phyloP scores from a whole-genome alignment of 2,329 filamentous ascomycete species.

The Verticillium tricorpus region DNA sequence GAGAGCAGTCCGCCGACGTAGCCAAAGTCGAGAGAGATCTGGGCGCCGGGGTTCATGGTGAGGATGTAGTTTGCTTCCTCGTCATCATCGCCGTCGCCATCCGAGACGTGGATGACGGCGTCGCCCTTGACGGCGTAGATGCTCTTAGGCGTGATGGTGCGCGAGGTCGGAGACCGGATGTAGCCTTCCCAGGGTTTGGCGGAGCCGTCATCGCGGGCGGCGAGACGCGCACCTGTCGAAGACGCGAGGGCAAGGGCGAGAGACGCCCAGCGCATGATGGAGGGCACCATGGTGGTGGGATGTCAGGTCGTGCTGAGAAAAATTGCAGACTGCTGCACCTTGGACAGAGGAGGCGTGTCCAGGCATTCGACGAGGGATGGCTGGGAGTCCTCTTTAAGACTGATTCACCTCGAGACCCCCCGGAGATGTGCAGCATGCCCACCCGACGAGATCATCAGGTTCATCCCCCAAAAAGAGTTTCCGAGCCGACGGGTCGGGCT shows the following conservation, averaged over 20 bases:
- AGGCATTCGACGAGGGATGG: too few species aligned
- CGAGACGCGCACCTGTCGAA: background rate
- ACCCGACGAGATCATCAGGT: background rate
- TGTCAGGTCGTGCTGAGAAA: background rate
- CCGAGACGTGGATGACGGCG: conserved; percentile 2
- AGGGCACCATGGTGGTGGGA: conserved; percentile 3
- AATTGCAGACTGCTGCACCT: background rate
- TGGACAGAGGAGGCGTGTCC: background rate
- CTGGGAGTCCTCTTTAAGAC: too few species aligned
- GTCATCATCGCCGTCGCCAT: background rate
- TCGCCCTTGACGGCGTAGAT: conserved; percentile 7
- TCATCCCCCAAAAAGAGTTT: background rate
- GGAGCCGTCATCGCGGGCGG: conserved; percentile 1
- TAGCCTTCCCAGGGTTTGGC: conserved; percentile 7
- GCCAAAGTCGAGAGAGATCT: conserved; percentile 14
- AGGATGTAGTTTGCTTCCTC: conserved; percentile 1
- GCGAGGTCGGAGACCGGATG: conserved; percentile 7
- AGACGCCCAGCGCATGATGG: background rate
- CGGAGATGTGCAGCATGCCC: background rate
- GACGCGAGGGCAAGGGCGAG: background rate
- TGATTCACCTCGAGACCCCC: background rate
- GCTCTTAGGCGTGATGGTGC: conserved; percentile 5
- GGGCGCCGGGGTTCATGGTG: conserved; percentile 2
- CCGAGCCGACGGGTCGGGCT: background rate
- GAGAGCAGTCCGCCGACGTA: conserved; percentile 13